Percentiles rank a stretch among this genome's conserved stretches.
Conservation (phyloP, 257 asterid species). For the Plantago elongata region DNA sequence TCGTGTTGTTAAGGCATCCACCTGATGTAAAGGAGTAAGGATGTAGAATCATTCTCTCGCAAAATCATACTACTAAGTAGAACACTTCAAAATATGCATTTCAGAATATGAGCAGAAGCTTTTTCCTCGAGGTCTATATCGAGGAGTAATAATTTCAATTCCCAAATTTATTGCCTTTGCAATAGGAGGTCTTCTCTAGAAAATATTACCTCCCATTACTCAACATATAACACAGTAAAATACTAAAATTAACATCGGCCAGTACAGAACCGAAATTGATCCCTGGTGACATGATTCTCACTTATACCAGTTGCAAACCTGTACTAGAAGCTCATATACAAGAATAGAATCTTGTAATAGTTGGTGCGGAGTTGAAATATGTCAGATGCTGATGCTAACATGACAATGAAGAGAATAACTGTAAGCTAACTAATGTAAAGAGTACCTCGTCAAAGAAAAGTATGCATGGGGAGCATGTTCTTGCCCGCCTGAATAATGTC, state of each 20-base stretch:
- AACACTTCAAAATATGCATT: too few relatives aligned
- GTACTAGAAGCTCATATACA: not conserved
- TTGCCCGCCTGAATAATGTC: conserved; percentile 76
- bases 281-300: too few relatives aligned
- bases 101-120: too few relatives aligned
- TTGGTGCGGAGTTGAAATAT: conserved; percentile 3
- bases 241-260: not conserved
- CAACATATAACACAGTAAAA: too few relatives aligned
- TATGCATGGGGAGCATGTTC: conserved; percentile 87
- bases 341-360: not conserved
- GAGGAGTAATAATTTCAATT: too few relatives aligned
- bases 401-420: not conserved
- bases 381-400: conserved; percentile 5
- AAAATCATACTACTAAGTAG: not conserved
- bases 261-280: too few relatives aligned
- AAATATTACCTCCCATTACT: too few relatives aligned
- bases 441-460: conserved; percentile 88
- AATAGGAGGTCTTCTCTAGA: too few relatives aligned
- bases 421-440: not conserved
- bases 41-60: not conserved
- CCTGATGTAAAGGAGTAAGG: conserved; percentile 32
- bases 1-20: conserved; percentile 71
- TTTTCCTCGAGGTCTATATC: too few relatives aligned
- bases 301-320: too few relatives aligned
- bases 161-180: too few relatives aligned